A percentile compares a stretch with the other conserved stretches of the same genome.
These are phyloP conservation scores for Leishmania braziliensis DNA, from an alignment of 208 protist species.

Conservation along the genomic window DNA sequence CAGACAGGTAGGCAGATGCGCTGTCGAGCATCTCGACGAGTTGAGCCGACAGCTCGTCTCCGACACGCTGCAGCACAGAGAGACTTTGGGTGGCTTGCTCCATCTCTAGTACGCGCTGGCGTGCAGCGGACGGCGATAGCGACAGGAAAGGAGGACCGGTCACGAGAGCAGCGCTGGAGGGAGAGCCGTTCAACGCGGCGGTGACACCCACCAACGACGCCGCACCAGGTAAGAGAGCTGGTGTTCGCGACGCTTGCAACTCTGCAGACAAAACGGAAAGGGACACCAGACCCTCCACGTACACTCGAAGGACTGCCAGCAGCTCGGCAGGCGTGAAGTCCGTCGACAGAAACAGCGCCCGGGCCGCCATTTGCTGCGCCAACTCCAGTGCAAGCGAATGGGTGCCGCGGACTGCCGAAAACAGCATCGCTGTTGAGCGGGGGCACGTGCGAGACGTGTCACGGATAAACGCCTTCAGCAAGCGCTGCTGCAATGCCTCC, in stretches of 20 bases:
- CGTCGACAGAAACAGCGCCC: conserved; percentile 76
- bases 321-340: conserved; percentile 83
- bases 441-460: conserved; percentile 49
- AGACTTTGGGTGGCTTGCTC: conserved; percentile 53
- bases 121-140: neutral
- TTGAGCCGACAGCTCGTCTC: conserved; percentile 62
- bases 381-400: conserved; percentile 36
- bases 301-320: conserved; percentile 70
- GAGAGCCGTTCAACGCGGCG: neutral
- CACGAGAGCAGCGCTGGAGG: neutral
- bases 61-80: conserved; percentile 44
- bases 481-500: conserved; percentile 26
- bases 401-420: conserved; percentile 41
- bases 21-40: conserved; percentile 54
- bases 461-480: conserved; percentile 44
- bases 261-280: conserved; percentile 34
- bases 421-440: conserved; percentile 73
- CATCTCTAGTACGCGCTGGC: conserved; percentile 24
- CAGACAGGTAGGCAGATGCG: conserved; percentile 63
- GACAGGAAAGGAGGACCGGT: neutral
- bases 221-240: neutral
- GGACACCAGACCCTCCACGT: conserved; percentile 54
- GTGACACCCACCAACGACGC: neutral
- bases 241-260: conserved; percentile 8
- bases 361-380: conserved; percentile 57